A percentile compares a stretch with the other conserved stretches of the same genome.
phyloP scores from a whole-genome alignment of 495 filamentous ascomycete species.

The Aspergillus affinis region DNA sequence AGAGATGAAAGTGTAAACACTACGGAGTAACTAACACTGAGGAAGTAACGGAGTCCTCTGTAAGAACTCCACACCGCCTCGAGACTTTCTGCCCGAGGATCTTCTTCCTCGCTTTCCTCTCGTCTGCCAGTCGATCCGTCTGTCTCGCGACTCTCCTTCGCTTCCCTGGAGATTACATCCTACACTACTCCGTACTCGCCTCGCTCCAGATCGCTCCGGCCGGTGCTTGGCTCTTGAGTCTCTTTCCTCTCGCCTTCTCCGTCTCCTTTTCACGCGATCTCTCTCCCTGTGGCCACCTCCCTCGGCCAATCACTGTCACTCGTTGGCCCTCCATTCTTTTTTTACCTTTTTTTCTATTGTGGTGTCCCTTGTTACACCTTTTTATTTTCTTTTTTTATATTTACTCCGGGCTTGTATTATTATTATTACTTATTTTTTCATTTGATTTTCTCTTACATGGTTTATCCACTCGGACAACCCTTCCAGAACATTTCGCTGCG shows the following conservation, averaged over 20 bases:
- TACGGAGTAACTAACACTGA: too few relatives aligned
- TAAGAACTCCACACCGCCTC: too few relatives aligned
- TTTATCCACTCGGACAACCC: neutral
- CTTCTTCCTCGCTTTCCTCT: neutral
- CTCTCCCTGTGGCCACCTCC: too few relatives aligned
- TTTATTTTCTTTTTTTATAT: constrained; percentile 1
- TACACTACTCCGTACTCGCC: too few relatives aligned
- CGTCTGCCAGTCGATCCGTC: neutral
- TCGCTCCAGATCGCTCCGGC: too few relatives aligned
- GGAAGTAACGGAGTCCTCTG: too few relatives aligned
- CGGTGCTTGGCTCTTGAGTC: too few relatives aligned
- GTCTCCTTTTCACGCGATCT: neutral
- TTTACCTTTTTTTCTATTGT: neutral
- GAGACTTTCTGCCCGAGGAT: too few relatives aligned
- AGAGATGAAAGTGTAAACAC: too few relatives aligned
- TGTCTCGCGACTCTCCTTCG: neutral
- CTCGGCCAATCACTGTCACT: neutral
- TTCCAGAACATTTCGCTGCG: neutral
- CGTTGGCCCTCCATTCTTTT: neutral
- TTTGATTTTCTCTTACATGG: neutral
- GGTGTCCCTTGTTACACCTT: neutral
- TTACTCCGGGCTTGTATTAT: neutral
- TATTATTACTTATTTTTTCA: neutral
- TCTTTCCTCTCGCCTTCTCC: neutral
- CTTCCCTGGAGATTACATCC: too few relatives aligned